Evolutionary conservation across 352 stramenopile species (phyloP), one percentile per base, ranked within the genome.

Genomic region (Phytophthora rubi): DNA sequence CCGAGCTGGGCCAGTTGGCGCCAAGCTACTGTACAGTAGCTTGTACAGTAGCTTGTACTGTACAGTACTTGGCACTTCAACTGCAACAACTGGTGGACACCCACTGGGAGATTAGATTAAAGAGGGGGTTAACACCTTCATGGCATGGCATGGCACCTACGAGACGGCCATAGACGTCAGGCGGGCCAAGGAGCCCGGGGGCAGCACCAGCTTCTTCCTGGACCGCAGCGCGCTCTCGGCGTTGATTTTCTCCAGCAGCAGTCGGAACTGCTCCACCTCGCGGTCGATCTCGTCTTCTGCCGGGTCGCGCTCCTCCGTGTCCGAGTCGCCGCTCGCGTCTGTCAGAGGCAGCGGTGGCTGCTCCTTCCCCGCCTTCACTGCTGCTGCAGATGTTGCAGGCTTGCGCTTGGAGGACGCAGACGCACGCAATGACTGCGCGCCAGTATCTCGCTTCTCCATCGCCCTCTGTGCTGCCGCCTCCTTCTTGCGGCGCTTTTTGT

Each of bases 401-500:
- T 54, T 78, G 44, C 23, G 28, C 51, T 55, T 79, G 45, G 42
- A 54, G 21, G 7, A 57, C 39, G 18, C 60, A 39, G 65, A 55
- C 12, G 49, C 30, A 2, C 35, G 35, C 12, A 44, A 54, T 21
- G 42, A 54, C 28, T 55, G 44, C 42, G 51, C 47, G 9, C 23
- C 28, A 30, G 48, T 47, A 42, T 70, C 65, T 61, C 33, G 65
- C 37, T 62, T 67, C 33, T 80, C 62, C 28, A 68, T 65, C 16
- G 72, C 56, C 35, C 76, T 79, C 58, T 72, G 65, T 10, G 71
- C 71, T 26, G 79, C 76, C 13, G 77, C 70, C 47, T 88, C 80
- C 61, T 91, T 88, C 51, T 81, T 85, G 60, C 88, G 86, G 53
- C 88, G 88, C 70, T 91, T 93, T 57, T 90, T 85, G 58, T 92